Conservation (phyloP, 371 early-diverging fungal species). For the Coemansia sp. region DNA sequence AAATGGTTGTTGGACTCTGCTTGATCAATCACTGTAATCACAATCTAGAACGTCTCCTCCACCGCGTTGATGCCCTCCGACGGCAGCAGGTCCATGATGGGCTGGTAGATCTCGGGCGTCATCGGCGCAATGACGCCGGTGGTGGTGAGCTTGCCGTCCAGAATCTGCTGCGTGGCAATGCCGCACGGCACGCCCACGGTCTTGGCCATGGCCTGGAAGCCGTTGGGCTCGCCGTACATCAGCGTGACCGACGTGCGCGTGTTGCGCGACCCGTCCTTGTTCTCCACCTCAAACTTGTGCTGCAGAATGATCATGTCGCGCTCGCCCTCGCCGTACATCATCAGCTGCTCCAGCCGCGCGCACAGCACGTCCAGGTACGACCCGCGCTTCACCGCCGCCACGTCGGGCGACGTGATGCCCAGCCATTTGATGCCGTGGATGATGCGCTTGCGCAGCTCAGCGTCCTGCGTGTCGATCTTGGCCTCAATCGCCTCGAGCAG, state of each 20-base stretch:
- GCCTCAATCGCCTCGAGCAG: constrained; percentile 56
- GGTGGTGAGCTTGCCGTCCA: constrained; percentile 76
- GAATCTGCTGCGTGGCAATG: constrained; percentile 88
- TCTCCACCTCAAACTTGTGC: constrained; percentile 91
- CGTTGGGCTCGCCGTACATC: constrained; percentile 88
- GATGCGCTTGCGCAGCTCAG: constrained; percentile 54
- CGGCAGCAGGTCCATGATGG: constrained; percentile 82
- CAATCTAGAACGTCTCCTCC: constrained; percentile 59
- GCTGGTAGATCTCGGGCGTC: constrained; percentile 83
- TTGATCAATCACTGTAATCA: not conserved
- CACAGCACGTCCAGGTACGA: constrained; percentile 93
- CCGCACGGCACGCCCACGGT: constrained; percentile 98
- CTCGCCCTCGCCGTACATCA: constrained; percentile 89
- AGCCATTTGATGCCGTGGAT: constrained; percentile 81
- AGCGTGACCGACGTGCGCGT: constrained; percentile 88
- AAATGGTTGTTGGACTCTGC: too few species aligned
- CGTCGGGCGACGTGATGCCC: constrained; percentile 70
- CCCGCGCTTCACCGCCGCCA: constrained; percentile 65
- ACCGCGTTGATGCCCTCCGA: constrained; percentile 86
- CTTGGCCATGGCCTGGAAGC: constrained; percentile 95
- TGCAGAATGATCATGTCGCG: constrained; percentile 97
- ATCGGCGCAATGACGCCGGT: constrained; percentile 95
- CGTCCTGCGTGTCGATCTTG: constrained; percentile 57
- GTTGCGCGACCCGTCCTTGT: constrained; percentile 75
- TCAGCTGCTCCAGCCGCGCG: constrained; percentile 90